Base-by-base conservation (phyloP, 2,329 filamentous ascomycete species). In the Graphilbum ipis-grandicollis region DNA sequence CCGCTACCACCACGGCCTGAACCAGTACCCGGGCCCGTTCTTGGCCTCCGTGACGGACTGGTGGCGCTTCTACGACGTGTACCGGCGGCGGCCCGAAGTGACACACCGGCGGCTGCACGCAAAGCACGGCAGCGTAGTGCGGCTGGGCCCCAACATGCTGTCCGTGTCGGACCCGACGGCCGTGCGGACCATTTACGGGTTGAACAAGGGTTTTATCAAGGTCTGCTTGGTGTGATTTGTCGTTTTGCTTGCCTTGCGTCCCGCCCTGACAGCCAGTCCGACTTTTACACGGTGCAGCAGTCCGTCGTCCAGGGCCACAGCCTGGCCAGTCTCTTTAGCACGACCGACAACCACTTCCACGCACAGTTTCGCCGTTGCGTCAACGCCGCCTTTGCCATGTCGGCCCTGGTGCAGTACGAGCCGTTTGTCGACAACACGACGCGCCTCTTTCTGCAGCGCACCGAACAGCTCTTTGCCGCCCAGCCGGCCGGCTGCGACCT, bases 191-290 rank as follows among this genome's bases (percentile, higher is more conserved):
- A 86, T 90, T 32, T 92, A 90, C 52, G 81, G 81, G 0, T 56
- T 88, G 31, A 88, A 86, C 52, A 86, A 86, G 54, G 79, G 80
- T 0, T 79, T 84, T 46, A 58, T 69, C 34, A 90, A 90, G 69
- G 79, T 80, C 54, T 34, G 53, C 42, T 18, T 29, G 25, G 12
- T n/a, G n/a, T n/a, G n/a, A n/a, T n/a, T n/a, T n/a, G n/a, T n/a
- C n/a, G n/a, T n/a, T n/a, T n/a, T n/a, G n/a, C n/a, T n/a, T n/a
- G n/a, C n/a, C n/a, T n/a, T n/a, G n/a, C n/a, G n/a, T n/a, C 2
- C 19, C 9, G 5, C 15, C 3, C 32, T 34, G 8, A 34, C 26
- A 19, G n/a, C 9, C 13, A 82, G 75, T 84, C 79, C 22, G 75
- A 81, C 44, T 88, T 88, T 52, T 88, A 88, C 49, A 70, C 79